These are phyloP conservation scores for Inga oerstediana DNA, from an alignment of 306 rosid species.

Conservation along the genomic window DNA sequence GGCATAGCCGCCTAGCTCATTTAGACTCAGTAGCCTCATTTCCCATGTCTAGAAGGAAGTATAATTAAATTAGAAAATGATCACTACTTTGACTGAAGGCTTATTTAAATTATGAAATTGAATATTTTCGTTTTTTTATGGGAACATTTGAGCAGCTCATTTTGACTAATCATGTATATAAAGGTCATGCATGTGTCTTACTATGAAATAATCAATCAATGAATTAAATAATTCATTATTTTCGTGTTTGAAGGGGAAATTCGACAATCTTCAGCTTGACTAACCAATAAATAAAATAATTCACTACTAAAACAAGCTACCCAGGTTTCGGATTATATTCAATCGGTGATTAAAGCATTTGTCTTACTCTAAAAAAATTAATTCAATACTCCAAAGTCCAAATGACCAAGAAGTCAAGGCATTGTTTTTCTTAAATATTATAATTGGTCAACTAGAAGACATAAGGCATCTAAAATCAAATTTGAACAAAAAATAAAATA, in stretches of 20 bases:
- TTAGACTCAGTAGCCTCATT: too few relatives aligned
- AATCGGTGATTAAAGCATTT: background rate
- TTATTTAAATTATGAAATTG: too few relatives aligned
- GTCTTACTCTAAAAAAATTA: background rate
- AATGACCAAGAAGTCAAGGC: background rate
- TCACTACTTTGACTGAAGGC: too few relatives aligned
- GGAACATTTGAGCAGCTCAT: too few relatives aligned
- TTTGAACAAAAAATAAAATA: background rate
- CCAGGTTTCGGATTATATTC: background rate
- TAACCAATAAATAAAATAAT: background rate
- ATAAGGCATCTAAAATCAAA: background rate
- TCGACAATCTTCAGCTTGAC: background rate
- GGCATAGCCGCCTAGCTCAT: too few relatives aligned
- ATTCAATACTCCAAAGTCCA: background rate
- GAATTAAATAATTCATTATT: background rate
- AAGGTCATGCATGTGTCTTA: too few relatives aligned
- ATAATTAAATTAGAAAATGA: too few relatives aligned
- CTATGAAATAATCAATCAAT: too few relatives aligned
- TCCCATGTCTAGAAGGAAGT: too few relatives aligned
- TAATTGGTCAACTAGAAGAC: background rate
- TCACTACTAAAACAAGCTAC: too few relatives aligned
- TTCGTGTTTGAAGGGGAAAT: background rate
- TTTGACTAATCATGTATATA: too few relatives aligned
- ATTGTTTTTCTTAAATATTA: background rate
- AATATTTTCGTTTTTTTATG: too few relatives aligned